Evolutionary conservation across 345 rosid species (phyloP), one percentile per base, ranked within the genome.

Genomic region (Salix udensis): DNA sequence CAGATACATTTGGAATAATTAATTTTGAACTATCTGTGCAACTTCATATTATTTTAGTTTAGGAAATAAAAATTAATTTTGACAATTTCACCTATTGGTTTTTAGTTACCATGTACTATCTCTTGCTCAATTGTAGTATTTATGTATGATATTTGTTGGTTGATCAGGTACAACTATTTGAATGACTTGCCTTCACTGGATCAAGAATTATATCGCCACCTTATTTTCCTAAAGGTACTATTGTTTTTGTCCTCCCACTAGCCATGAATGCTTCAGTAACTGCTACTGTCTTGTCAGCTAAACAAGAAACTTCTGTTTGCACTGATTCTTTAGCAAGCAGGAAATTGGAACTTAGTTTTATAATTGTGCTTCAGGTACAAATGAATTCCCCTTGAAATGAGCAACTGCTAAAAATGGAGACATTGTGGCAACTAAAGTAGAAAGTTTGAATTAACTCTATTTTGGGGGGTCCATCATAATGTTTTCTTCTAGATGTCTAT

Each of bases 111-210:
- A 10, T 58, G 26, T 10, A 58, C 64, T 58, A 23, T n/a, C 6
- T 58, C 64, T n/a, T 11, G 64, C 28, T 58, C 26, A 58, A 10
- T 58, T 58, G 14, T 4, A 10, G 64, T n/a, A 23, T 58, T 58
- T 58, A 58, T 23, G 5, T 58, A 58, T 0, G 28, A 10, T 23
- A 9, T 42, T 69, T 60, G 67, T 70, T 76, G 37, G 60, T 82
- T 82, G 72, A 36, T 84, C 80, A 96, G 99, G 95, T 88, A 82
- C 85, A 96, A 96, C 83, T 96, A 90, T 80, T 86, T 96, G 80
- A 92, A 96, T 83, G 98, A 96, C 87, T 87, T 96, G 89, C 99
- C 99, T 67, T 92, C 98, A 4, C 81, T 95, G 84, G 98, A 95
- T 82, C 97, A 97, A 39, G 98, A 95, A 82, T 82, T 95, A 79